Evolutionary conservation across 495 filamentous ascomycete species (phyloP), one percentile per base, ranked within the genome.

Genomic region (Diplogelasinospora grovesii): DNA sequence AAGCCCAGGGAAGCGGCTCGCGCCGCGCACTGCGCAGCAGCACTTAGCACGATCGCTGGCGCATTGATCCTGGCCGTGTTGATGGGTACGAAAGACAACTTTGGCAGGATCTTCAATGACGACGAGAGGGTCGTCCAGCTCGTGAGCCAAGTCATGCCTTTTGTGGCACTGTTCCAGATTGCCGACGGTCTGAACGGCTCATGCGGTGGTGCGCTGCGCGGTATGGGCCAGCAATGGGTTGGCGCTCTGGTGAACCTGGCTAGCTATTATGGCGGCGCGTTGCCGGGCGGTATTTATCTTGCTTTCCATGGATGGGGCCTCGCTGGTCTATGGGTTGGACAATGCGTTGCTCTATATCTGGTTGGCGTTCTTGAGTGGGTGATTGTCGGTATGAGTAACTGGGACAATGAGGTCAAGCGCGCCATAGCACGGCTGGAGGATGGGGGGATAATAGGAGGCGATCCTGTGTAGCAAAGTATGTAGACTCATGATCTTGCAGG

Each of bases 101-200:
- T 92, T 53, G 89, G 84, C 5, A 76, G 75, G 48, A 78, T 95
- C 22, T 95, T 94, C 66, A 94, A 92, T 56, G 69, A 86, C 45
- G 87, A 95, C 53, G 57, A 69, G 5, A 56, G 69, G 5, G 89
- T 95, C 0, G 77, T 94, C n/a, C 53, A 50, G 3, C 70, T 95
- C 3, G 89, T 86, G 0, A 80, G 85, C 2, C 75, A 89, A 22
- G 85, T 95, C 27, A 78, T 95, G 65, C 89, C 15, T 31, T 89
- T 75, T 50, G 88, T 95, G 8, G 89, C 89, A 3, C 69, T 94
- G n/a, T 95, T 95, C 68, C 89, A 95, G 65, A 88, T 95, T 41
- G 86, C 89, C 0, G 89, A 95, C 60, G 89, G 88, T 3, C 60
- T 93, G 40, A 92, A 90, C 60, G 86, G 84, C 0, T 82, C 77